phyloP scores from a whole-genome alignment of 345 rosid species.

The Ceriops tagal region DNA sequence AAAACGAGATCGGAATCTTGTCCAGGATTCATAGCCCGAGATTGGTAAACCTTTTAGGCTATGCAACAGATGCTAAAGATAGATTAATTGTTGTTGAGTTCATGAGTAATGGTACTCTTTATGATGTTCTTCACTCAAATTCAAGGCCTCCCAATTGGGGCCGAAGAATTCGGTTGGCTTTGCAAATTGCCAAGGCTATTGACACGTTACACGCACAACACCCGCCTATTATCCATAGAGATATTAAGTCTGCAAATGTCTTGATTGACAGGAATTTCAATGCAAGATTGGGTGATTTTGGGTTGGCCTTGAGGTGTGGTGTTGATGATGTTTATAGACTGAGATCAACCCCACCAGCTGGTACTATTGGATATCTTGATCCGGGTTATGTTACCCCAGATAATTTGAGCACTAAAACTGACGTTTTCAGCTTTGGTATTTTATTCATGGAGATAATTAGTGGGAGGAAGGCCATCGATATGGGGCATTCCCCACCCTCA shows the following conservation, averaged over 20 bases:
- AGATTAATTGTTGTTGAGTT: conserved; percentile 85
- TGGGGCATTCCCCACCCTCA: conserved; percentile 85
- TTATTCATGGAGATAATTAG: conserved; percentile 90
- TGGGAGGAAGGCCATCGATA: conserved; percentile 90
- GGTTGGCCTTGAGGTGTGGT: conserved; percentile 82
- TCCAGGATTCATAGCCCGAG: conserved; percentile 86
- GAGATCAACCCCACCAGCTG: conserved; percentile 95
- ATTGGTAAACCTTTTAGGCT: conserved; percentile 87
- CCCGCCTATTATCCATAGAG: conserved; percentile 87
- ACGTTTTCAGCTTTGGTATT: conserved; percentile 96
- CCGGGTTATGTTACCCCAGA: conserved; percentile 97
- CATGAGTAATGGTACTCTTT: conserved; percentile 87
- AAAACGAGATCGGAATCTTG: conserved; percentile 93
- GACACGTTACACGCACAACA: conserved; percentile 66
- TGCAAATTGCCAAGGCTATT: conserved; percentile 81
- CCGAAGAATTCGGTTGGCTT: conserved; percentile 67
- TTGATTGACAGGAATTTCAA: conserved; percentile 80
- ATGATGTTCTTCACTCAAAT: conserved; percentile 80
- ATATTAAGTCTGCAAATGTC: conserved; percentile 96
- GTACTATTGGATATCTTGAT: conserved; percentile 94
- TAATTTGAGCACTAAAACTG: conserved; percentile 85
- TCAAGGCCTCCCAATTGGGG: conserved; percentile 69
- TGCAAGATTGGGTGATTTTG: conserved; percentile 95
- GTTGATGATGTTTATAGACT: conserved; percentile 60
- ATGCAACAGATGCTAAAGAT: conserved; percentile 60